phyloP scores from a whole-genome alignment of 768 basidiomycete genomes.

The Neoboletus magnificus region DNA sequence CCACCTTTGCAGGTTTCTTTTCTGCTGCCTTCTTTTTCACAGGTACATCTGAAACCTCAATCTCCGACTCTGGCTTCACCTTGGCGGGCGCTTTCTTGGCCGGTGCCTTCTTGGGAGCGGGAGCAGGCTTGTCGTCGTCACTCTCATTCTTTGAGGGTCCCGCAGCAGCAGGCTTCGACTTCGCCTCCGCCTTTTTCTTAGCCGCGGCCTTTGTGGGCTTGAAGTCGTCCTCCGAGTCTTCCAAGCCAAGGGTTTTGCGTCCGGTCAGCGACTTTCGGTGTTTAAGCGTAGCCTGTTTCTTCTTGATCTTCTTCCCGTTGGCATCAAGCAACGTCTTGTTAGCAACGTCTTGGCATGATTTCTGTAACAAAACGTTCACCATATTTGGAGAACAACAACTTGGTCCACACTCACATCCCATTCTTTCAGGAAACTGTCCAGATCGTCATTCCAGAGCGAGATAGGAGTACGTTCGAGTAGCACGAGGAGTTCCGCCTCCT shows the following conservation, averaged over 20 bases:
- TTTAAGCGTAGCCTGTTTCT: slow-evolving; percentile 53
- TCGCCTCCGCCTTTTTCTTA: slow-evolving; percentile 36
- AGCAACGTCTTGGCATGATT: slow-evolving; percentile 41
- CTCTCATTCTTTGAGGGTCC: slow-evolving; percentile 46
- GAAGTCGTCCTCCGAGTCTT: slow-evolving; percentile 53
- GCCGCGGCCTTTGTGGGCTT: slow-evolving; percentile 47
- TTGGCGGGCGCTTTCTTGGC: slow-evolving; percentile 33
- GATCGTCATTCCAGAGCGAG: slow-evolving; percentile 86
- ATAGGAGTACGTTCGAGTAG: slow-evolving; percentile 77
- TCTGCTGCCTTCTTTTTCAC: slow-evolving; percentile 18
- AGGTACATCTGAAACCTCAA: slow-evolving; percentile 28
- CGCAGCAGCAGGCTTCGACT: slow-evolving; percentile 25
- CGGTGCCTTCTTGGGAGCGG: slow-evolving; percentile 30
- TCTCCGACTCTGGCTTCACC: slow-evolving; percentile 40
- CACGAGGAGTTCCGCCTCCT: slow-evolving; percentile 74
- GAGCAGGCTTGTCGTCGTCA: slow-evolving; percentile 35
- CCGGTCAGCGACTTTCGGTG: slow-evolving; percentile 50
- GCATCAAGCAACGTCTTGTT: slow-evolving; percentile 44
- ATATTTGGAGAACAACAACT: not conserved
- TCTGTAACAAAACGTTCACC: slow-evolving; percentile 27
- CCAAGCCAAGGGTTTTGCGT: slow-evolving; percentile 35
- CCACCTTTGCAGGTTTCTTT: slow-evolving; percentile 26
- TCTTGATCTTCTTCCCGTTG: slow-evolving; percentile 52
- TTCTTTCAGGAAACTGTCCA: slow-evolving; percentile 76
- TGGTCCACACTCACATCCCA: slow-evolving; percentile 68